Evolutionary conservation across 148 eudicot genomes (phyloP), one percentile per base, ranked within the genome.

Genomic region (Arctostaphylos glauca): DNA sequence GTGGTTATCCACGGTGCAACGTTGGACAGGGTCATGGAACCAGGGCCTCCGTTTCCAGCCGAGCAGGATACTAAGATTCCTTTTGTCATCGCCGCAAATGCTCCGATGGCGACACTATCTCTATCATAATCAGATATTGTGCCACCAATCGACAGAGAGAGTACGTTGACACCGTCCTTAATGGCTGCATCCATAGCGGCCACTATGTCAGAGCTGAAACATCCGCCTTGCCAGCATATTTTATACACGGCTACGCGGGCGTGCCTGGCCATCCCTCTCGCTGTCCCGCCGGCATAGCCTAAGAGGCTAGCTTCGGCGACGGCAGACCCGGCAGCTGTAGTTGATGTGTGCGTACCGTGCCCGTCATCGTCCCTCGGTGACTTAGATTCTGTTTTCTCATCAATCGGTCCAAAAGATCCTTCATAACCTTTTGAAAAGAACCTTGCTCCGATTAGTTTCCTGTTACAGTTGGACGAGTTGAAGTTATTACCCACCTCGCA

Each of bases 1-100:
- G 97, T 95, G 76, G 93, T 89, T 87, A 95, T 95, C 98, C 98
- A 95, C 49, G 98, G 98, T 31, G 98, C 98, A 19, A 88, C 89
- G 71, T 95, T 95, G 31, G 95, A 92, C 85, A 92, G 44, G 86
- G 85, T 87, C n/a, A 82, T 84, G 18, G 94, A 54, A 15, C 84
- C 85, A 2, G 98, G 98, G 19, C 98, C 98, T 13, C 89, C 87
- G 64, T 95, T 95, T 74, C 98, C 98, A 0, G 94, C 98, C 0
- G 97, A 89, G 73, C 92, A 90, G 12, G 98, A 93, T 0, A 95
- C 90, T 18, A 93, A 80, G 23, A 95, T 86, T 54, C 98, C 98
- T 67, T 87, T 88, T 13, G 86, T 71, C 83, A 89, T 83, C 2
- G 98, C 98, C 9, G 87, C 73, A 78, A 92, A 95, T 2, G 98